Evolutionary conservation across 2,329 filamentous ascomycete genomes (phyloP).

Genomic region (Penicillium sp.): DNA sequence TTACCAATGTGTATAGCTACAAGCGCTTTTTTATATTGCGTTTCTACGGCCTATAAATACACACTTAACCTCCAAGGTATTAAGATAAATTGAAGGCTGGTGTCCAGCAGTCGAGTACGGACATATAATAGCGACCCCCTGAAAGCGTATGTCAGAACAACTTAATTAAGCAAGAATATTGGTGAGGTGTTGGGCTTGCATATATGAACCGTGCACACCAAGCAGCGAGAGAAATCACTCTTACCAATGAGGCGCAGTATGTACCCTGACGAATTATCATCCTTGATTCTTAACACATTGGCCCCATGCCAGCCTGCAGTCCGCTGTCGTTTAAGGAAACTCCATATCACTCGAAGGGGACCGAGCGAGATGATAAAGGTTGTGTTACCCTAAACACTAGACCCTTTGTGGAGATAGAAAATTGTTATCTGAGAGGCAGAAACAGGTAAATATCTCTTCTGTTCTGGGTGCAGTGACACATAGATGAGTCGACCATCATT

Average conservation of each 20-base stretch:
- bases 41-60: too few relatives aligned
- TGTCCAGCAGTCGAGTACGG: too few relatives aligned
- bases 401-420: background rate
- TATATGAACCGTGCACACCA: background rate
- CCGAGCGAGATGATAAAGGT: background rate
- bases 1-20: too few relatives aligned
- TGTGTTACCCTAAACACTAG: background rate
- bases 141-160: background rate
- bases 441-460: background rate
- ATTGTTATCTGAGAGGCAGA: background rate
- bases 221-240: background rate
- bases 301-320: background rate
- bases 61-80: background rate
- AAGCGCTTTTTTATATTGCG: too few relatives aligned
- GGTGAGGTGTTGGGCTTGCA: background rate
- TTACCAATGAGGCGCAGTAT: background rate
- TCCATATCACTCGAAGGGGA: background rate
- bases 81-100: background rate
- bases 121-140: background rate
- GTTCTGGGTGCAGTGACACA: background rate
- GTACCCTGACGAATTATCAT: background rate
- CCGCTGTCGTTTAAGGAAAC: background rate
- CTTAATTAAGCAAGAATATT: background rate
- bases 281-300: background rate
- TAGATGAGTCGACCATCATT: background rate